These are phyloP conservation scores for Lithocarpus polystachyus DNA, from an alignment of 306 rosid species.

Conservation along the genomic window DNA sequence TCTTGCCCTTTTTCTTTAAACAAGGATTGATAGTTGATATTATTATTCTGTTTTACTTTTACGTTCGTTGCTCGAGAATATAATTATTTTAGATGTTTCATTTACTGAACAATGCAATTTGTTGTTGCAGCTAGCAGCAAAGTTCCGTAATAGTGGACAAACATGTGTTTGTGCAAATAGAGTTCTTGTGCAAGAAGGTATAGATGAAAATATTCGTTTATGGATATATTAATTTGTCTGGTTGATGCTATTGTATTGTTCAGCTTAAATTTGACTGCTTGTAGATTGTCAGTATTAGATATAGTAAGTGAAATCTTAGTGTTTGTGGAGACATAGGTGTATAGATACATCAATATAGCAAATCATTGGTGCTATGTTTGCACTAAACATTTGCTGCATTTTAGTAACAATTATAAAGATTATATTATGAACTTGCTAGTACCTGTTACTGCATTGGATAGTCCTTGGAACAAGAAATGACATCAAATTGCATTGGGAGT, in stretches of 20 bases:
- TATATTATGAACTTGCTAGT: conserved; percentile 5
- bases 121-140: conserved; percentile 75
- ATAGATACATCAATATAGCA: not conserved
- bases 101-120: conserved; percentile 16
- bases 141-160: conserved; percentile 95
- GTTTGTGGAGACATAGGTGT: not conserved
- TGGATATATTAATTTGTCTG: conserved; percentile 23
- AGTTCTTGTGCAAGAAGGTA: conserved; percentile 95
- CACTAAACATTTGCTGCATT: not conserved
- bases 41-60: not conserved
- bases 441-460: not conserved
- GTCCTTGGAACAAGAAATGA: not conserved
- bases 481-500: not conserved
- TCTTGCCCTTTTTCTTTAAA: not conserved
- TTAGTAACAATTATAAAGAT: not conserved
- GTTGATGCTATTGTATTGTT: conserved; percentile 15
- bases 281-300: not conserved
- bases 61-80: conserved; percentile 14
- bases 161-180: conserved; percentile 98
- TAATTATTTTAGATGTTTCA: conserved; percentile 3
- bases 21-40: not conserved
- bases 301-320: not conserved
- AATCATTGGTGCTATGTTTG: not conserved
- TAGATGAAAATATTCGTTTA: conserved; percentile 22
- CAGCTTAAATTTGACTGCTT: conserved; percentile 4